Base-by-base conservation (phyloP, 2,329 filamentous ascomycete species). In the Monilinia polystroma region DNA sequence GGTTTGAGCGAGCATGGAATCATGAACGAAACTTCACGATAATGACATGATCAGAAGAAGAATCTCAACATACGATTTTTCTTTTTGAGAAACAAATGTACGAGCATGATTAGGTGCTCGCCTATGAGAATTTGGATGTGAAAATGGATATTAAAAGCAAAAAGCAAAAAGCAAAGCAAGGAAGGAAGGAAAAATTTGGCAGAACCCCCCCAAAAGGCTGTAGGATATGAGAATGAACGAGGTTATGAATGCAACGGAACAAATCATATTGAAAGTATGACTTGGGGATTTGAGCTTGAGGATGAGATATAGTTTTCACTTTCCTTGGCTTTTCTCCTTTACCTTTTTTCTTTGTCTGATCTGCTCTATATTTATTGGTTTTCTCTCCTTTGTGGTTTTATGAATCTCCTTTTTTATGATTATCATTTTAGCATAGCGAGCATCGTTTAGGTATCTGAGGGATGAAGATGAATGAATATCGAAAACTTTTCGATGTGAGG, bases 21-120 rank as follows among this genome's bases (percentile, higher is more conserved):
- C 51, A 32, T 29, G 60, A 53, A 63, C 10, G 35, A 43, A 35
- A 35, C n/a, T 60, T 60, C 57, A 49, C 57, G 57, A 60, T 51
- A 51, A 51, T 60, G 57, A 51, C 29, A 51, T 51, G 45, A 60
- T 18, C 26, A 43, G 7, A 60, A 11, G 12, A 35, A n/a, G 35
- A 49, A 35, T n/a, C 11, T 47, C 18, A 29, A 7, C 18, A 59
- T 11, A 45, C 38, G 5, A 43, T n/a, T 49, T 18, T 41, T 26
- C 20, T n/a, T 59, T n/a, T n/a, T 14, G 23, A 29, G 20, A 32
- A 59, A 59, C 41, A 26, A 32, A n/a, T 14, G 26, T 16, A n/a
- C 41, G 18, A 59, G 41, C 56, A 59, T 32, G 6, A 32, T 53
- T 16, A 3, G 56, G 56, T 59, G 32, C 5, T n/a, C 47, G 41